Evolutionary conservation across 345 rosid species (phyloP).

Genomic region (Salix udensis): DNA sequence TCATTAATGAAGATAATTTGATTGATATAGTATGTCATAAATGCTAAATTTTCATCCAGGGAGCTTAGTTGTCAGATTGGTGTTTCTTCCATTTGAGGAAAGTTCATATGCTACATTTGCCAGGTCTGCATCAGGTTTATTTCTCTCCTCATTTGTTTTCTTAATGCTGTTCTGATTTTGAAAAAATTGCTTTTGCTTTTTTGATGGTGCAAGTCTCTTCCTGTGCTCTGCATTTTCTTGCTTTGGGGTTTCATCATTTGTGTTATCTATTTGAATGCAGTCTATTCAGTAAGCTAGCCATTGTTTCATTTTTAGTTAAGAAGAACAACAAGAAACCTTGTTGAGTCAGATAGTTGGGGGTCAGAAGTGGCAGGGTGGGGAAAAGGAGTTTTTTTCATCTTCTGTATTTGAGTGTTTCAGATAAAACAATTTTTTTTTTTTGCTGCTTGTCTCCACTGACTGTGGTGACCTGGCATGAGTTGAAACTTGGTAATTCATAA

Average conservation of each 20-base stretch:
- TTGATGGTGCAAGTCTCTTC: neutral
- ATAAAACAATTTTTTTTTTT: neutral
- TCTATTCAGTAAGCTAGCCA: neutral
- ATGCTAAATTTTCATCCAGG: slow-evolving; percentile 41
- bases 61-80: slow-evolving; percentile 90
- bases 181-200: neutral
- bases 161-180: slow-evolving; percentile 4
- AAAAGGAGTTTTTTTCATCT: neutral
- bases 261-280: neutral
- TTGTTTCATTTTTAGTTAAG: neutral
- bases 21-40: slow-evolving; percentile 7
- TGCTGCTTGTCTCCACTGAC: neutral
- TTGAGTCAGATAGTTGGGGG: neutral
- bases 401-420: neutral
- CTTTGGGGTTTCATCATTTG: neutral
- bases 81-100: slow-evolving; percentile 95
- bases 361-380: neutral
- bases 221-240: neutral
- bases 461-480: neutral
- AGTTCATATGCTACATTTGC: slow-evolving; percentile 92
- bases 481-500: neutral
- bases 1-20: neutral
- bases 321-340: neutral
- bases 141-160: slow-evolving; percentile 41
- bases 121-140: slow-evolving; percentile 95